phyloP scores from a whole-genome alignment of 2,329 filamentous ascomycete genomes.

The Diaporthe destruens region DNA sequence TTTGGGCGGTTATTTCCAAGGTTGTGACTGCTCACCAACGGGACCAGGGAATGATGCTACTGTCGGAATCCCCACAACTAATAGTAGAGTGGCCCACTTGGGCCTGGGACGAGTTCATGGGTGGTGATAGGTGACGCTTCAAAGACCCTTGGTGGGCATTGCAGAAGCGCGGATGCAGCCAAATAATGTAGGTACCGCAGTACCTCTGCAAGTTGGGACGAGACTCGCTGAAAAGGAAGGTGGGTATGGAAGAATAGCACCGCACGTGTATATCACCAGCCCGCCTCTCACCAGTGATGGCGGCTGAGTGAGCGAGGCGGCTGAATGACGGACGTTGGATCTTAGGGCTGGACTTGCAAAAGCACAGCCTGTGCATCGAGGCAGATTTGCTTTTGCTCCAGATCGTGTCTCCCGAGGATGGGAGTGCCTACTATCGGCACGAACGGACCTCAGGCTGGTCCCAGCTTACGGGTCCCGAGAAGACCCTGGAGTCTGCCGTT shows the following conservation, averaged over 20 bases:
- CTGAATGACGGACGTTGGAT: slow-evolving; percentile 30
- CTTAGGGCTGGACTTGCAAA: slow-evolving; percentile 33
- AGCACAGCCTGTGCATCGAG: slow-evolving; percentile 22
- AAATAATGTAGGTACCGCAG: slow-evolving; percentile 3
- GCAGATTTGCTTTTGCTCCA: slow-evolving; percentile 31
- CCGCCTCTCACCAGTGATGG: slow-evolving; percentile 7
- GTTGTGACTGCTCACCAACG: slow-evolving; percentile 38
- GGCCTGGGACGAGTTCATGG: slow-evolving; percentile 33
- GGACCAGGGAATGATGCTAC: slow-evolving; percentile 35
- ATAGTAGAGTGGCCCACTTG: slow-evolving; percentile 32
- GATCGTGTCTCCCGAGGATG: slow-evolving; percentile 26
- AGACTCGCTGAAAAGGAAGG: slow-evolving; percentile 17
- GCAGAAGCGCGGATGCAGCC: slow-evolving; percentile 25
- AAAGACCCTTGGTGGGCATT: slow-evolving; percentile 26
- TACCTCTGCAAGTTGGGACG: slow-evolving; percentile 4
- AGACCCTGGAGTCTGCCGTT: slow-evolving; percentile 28
- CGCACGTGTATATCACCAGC: slow-evolving; percentile 15
- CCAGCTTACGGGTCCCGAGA: slow-evolving; percentile 33
- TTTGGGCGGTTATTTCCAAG: slow-evolving; percentile 20
- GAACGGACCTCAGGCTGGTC: slow-evolving; percentile 32
- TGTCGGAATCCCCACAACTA: slow-evolving; percentile 34
- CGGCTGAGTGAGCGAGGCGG: slow-evolving; percentile 34
- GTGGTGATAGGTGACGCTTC: slow-evolving; percentile 33
- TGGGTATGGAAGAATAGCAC: slow-evolving; percentile 5
- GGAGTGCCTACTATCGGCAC: slow-evolving; percentile 34